Base-by-base conservation (phyloP, 139 green algal species). In the Chlorella sp. region DNA sequence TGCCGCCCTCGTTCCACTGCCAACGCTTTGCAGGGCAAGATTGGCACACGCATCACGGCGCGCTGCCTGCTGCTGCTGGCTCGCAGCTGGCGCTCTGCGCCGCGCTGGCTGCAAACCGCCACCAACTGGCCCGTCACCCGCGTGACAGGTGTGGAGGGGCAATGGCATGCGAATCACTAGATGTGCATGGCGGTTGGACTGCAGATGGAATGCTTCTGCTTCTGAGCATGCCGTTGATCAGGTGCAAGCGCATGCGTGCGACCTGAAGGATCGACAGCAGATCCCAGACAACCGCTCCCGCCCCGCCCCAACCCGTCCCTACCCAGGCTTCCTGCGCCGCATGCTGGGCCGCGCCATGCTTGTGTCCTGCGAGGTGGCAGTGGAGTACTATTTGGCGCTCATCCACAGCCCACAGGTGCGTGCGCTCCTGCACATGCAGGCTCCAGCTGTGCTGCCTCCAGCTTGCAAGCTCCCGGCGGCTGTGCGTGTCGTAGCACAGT, bases 341-440 rank as follows among this genome's bases (percentile, higher is more conserved):
- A 56, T 83, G 51, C 86, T 94, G 67, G 90, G 88, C 0, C 86
- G 74, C 4, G 81, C 69, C 26, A 91, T 96, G 90, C 80, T 96
- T 47, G 83, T 94, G 32, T 86, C 84, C 18, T 92, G 94, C 64
- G 94, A 98, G 91, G 92, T 96, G 39, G 93, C 91, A 4, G 88
- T 96, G 41, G 95, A 98, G 89, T 94, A 96, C 85, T 95, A 95
- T 91, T 89, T 96, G 9, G 81, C 79, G 0, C 90, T 98, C 30
- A 92, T 90, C 11, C 88, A 89, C 74, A 91, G 83, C 0, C 89
- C 94, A 17, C 93, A 96, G 82, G 74, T 55, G 30, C 2, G 63
- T 32, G 44, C 9, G 44, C 44, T 16, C 44, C 9, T 51, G 44
- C 44, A 51, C 9, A 9, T 51, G 6, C 44, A 16, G 44, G 44